Conservation (phyloP, 1,139 yeast species). For the Diutina sp. region DNA sequence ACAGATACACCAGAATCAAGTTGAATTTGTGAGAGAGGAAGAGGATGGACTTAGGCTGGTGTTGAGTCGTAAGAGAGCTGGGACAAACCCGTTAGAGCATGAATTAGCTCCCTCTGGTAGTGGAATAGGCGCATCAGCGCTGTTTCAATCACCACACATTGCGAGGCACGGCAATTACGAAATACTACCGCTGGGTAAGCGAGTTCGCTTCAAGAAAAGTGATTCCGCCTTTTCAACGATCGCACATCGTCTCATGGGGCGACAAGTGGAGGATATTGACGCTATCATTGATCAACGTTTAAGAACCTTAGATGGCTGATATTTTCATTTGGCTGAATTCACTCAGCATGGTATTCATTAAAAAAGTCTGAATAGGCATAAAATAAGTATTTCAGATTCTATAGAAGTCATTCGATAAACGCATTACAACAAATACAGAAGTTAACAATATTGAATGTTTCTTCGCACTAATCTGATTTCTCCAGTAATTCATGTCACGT, state of each 20-base stretch:
- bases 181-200: constrained; percentile 58
- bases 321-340: background rate
- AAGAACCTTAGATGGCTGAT: constrained; percentile 6
- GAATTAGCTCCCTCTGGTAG: constrained; percentile 44
- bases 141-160: constrained; percentile 4
- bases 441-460: too few relatives aligned
- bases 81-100: constrained; percentile 27
- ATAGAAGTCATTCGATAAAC: too few relatives aligned
- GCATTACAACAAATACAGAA: too few relatives aligned
- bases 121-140: constrained; percentile 15
- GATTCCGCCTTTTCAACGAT: constrained; percentile 12
- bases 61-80: constrained; percentile 37
- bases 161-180: constrained; percentile 32
- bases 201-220: constrained; percentile 28
- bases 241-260: constrained; percentile 19
- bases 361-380: too few relatives aligned
- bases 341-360: too few relatives aligned
- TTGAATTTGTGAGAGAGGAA: constrained; percentile 2
- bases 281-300: constrained; percentile 46
- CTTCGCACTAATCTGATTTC: background rate
- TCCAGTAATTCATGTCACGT: background rate
- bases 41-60: constrained; percentile 6
- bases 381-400: too few relatives aligned
- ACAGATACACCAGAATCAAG: constrained; percentile 4
- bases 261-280: constrained; percentile 39